phyloP scores from a whole-genome alignment of 768 basidiomycete genomes.

The Suillus sp. region DNA sequence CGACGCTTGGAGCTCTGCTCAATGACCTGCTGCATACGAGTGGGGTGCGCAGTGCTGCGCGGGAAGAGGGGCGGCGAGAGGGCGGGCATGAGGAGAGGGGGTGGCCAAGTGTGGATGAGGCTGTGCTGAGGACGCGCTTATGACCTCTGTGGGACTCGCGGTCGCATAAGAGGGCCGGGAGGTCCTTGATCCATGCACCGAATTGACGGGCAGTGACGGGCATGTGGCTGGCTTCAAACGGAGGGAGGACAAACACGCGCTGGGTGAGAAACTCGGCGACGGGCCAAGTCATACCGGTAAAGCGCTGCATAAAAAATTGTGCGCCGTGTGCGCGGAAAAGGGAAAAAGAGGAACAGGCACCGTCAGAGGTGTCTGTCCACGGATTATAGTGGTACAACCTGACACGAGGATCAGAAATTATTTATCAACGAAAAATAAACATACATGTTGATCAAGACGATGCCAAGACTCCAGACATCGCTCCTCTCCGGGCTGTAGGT shows the following conservation, averaged over 20 bases:
- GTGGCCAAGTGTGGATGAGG: conserved; percentile 62
- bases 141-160: conserved; percentile 43
- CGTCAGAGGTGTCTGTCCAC: conserved; percentile 92
- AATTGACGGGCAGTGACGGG: conserved; percentile 78
- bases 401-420: conserved; percentile 13
- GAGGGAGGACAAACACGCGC: conserved; percentile 80
- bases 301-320: conserved; percentile 86
- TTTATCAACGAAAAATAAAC: conserved; percentile 27
- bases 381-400: conserved; percentile 98
- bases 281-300: conserved; percentile 82
- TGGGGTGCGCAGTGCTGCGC: conserved; percentile 59
- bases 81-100: conserved; percentile 63
- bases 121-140: conserved; percentile 57
- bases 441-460: conserved; percentile 98
- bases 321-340: conserved; percentile 77
- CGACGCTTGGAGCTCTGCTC: conserved; percentile 66
- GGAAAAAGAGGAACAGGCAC: conserved; percentile 79
- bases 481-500: conserved; percentile 93
- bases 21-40: conserved; percentile 55
- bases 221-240: conserved; percentile 44
- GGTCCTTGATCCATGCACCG: conserved; percentile 79
- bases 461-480: conserved; percentile 98
- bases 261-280: conserved; percentile 88
- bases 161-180: conserved; percentile 71
- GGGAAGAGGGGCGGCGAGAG: conserved; percentile 72